Conservation (phyloP, 1,284 basidiomycete species). For the Pseudomicrostroma phylloplanum region DNA sequence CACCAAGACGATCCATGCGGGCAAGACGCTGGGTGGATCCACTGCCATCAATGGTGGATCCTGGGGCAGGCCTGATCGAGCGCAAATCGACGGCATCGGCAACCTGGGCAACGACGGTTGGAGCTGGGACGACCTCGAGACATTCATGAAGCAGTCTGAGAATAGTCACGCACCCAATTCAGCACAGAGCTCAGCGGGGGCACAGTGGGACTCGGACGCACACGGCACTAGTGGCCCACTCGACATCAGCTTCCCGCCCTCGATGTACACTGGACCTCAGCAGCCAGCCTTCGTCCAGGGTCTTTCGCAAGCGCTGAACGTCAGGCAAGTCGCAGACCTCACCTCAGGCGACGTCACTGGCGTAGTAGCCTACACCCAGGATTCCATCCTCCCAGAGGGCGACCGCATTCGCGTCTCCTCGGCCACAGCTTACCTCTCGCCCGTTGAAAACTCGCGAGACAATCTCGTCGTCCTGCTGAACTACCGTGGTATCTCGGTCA, state of each 20-base stretch:
- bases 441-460: slow-evolving; percentile 45
- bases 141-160: slow-evolving; percentile 60
- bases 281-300: slow-evolving; percentile 57
- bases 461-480: slow-evolving; percentile 60
- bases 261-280: slow-evolving; percentile 60
- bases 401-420: slow-evolving; percentile 53
- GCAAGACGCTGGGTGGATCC: slow-evolving; percentile 61
- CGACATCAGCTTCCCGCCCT: slow-evolving; percentile 53
- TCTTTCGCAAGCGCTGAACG: slow-evolving; percentile 56
- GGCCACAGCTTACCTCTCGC: slow-evolving; percentile 54
- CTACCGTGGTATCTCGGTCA: slow-evolving; percentile 46
- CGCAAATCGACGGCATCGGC: slow-evolving; percentile 61
- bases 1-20: slow-evolving; percentile 55
- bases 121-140: slow-evolving; percentile 59
- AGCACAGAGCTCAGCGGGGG: slow-evolving; percentile 57
- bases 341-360: slow-evolving; percentile 60
- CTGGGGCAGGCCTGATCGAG: slow-evolving; percentile 59
- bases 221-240: slow-evolving; percentile 60
- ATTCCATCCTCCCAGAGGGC: slow-evolving; percentile 47
- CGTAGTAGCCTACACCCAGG: slow-evolving; percentile 53
- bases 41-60: slow-evolving; percentile 61
- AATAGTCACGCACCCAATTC: slow-evolving; percentile 58
- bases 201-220: slow-evolving; percentile 53
- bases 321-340: slow-evolving; percentile 56
- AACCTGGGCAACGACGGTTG: slow-evolving; percentile 56